phyloP scores from a whole-genome alignment of 306 rosid species.

The Begonia peltatifolia region DNA sequence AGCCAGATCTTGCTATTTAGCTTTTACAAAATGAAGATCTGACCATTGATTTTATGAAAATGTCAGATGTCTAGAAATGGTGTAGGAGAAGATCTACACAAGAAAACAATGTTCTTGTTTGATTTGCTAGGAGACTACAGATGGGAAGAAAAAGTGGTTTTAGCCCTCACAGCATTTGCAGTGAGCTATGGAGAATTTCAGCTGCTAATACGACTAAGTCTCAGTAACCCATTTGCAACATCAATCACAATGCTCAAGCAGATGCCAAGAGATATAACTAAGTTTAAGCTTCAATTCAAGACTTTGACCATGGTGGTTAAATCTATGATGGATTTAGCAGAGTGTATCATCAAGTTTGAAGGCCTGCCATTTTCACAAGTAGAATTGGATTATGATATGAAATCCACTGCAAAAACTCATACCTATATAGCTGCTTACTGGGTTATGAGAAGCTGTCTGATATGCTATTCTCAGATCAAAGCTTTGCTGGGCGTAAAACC shows the following conservation, averaged over 20 bases:
- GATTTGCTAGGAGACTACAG: conserved; percentile 35
- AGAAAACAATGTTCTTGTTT: conserved; percentile 32
- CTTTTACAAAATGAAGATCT: not conserved
- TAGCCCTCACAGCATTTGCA: conserved; percentile 47
- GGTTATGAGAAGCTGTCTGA: conserved; percentile 42
- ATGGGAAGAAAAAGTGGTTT: conserved; percentile 48
- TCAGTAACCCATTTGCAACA: conserved; percentile 24
- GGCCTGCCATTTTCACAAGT: conserved; percentile 19
- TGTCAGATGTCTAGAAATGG: conserved; percentile 37
- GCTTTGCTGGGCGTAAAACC: conserved; percentile 24
- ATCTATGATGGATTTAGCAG: conserved; percentile 35
- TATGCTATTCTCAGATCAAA: conserved; percentile 31
- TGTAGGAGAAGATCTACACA: conserved; percentile 25
- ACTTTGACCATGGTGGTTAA: conserved; percentile 33
- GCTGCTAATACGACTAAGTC: conserved; percentile 28
- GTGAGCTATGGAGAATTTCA: conserved; percentile 39
- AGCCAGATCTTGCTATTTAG: conserved; percentile 2
- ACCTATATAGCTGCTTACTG: conserved; percentile 39
- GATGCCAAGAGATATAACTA: conserved; percentile 15
- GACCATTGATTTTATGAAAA: conserved; percentile 3
- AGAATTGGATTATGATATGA: conserved; percentile 16
- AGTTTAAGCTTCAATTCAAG: conserved; percentile 21
- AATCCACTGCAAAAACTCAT: conserved; percentile 11
- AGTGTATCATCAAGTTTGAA: conserved; percentile 46
- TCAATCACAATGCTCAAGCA: conserved; percentile 30